These are phyloP conservation scores for Taiozyma onychis DNA, from an alignment of 1,139 yeast genomes.

Conservation along the genomic window DNA sequence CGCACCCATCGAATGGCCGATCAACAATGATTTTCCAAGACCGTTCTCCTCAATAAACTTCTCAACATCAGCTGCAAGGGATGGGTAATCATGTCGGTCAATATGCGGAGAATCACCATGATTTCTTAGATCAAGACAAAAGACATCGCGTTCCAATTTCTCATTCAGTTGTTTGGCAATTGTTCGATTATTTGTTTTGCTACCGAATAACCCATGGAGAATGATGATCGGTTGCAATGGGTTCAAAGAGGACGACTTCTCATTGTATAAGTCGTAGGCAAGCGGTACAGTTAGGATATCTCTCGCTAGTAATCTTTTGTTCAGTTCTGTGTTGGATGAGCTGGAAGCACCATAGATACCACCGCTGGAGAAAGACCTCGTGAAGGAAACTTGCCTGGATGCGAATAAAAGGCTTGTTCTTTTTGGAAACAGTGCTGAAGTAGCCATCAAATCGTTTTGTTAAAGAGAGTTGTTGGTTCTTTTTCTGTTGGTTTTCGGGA, in stretches of 20 bases:
- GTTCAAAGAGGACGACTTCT: slow-evolving; percentile 16
- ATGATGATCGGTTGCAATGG: slow-evolving; percentile 56
- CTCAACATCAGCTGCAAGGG: slow-evolving; percentile 83
- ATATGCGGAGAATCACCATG: slow-evolving; percentile 89
- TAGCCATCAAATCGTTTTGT: not conserved
- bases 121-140: slow-evolving; percentile 78
- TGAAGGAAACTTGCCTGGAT: not conserved
- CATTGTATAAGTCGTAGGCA: slow-evolving; percentile 36
- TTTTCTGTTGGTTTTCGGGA: not conserved
- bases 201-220: slow-evolving; percentile 88
- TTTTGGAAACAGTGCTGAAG: not conserved
- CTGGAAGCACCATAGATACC: slow-evolving; percentile 1
- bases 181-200: slow-evolving; percentile 69
- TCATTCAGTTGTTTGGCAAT: slow-evolving; percentile 49
- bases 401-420: not conserved
- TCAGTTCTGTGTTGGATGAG: not conserved
- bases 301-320: slow-evolving; percentile 20
- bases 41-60: slow-evolving; percentile 48
- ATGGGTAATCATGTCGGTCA: slow-evolving; percentile 65
- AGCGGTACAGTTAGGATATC: slow-evolving; percentile 39
- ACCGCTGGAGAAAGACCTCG: not conserved
- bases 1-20: slow-evolving; percentile 98
- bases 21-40: slow-evolving; percentile 48
- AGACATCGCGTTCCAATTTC: slow-evolving; percentile 41
- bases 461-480: not conserved